Conservation (phyloP, 2,329 filamentous ascomycete species). For the Pestalotiopsis sp. region DNA sequence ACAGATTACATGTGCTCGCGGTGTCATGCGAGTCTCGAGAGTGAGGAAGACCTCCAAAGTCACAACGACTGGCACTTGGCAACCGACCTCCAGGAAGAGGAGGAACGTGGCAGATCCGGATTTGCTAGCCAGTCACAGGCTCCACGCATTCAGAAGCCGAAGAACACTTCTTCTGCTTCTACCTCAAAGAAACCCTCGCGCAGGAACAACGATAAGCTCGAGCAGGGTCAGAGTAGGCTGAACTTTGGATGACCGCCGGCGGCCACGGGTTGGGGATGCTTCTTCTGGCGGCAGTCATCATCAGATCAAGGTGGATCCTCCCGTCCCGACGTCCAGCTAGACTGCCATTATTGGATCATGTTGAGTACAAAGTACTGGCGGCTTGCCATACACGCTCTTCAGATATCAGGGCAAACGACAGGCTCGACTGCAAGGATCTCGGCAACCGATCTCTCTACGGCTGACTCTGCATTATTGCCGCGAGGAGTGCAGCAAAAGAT, state of each 20-base stretch:
- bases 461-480: background rate
- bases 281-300: slow-evolving; percentile 9
- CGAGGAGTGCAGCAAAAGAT: slow-evolving; percentile 4
- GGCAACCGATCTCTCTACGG: background rate
- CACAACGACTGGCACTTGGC: slow-evolving; percentile 96
- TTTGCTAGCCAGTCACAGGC: slow-evolving; percentile 41
- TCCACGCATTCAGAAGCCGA: slow-evolving; percentile 34
- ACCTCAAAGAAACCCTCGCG: slow-evolving; percentile 39
- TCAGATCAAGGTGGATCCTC: slow-evolving; percentile 19
- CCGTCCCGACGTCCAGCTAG: slow-evolving; percentile 10
- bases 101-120: slow-evolving; percentile 54
- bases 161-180: slow-evolving; percentile 36
- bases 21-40: slow-evolving; percentile 65
- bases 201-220: slow-evolving; percentile 43
- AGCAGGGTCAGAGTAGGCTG: slow-evolving; percentile 63
- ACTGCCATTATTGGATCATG: background rate
- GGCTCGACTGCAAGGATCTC: background rate
- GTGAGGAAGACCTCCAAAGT: slow-evolving; percentile 64
- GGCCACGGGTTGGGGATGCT: background rate
- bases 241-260: slow-evolving; percentile 54
- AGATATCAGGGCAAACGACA: background rate
- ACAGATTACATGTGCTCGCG: slow-evolving; percentile 58
- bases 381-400: background rate
- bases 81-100: slow-evolving; percentile 74
- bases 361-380: background rate